A percentile compares a stretch with the other conserved stretches of the same genome.
phyloP scores from a whole-genome alignment of 2,329 filamentous ascomycete species.

The Neonectria hederae region DNA sequence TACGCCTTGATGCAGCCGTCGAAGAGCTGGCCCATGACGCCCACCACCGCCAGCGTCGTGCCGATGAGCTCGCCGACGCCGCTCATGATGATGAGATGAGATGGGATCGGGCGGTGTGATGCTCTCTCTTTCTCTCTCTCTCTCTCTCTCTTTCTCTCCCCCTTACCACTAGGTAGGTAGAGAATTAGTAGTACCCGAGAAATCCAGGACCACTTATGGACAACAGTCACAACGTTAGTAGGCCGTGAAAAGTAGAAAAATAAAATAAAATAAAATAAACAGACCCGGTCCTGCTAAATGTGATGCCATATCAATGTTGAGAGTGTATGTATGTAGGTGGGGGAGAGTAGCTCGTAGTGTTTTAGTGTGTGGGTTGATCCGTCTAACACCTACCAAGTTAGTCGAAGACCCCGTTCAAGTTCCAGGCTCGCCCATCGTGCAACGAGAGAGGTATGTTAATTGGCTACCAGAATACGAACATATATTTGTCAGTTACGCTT shows the following conservation, averaged over 20 bases:
- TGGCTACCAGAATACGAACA: neutral
- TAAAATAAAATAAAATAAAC: neutral
- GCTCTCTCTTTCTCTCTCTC: neutral
- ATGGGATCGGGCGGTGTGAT: neutral
- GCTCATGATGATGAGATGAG: slow-evolving; percentile 35
- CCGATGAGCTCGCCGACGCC: slow-evolving; percentile 51
- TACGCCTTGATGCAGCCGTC: slow-evolving; percentile 59
- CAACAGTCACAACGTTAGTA: no score
- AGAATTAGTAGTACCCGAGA: neutral
- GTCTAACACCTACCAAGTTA: slow-evolving; percentile 9
- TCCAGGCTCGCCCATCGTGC: neutral
- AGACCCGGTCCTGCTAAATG: neutral
- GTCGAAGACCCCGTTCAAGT: slow-evolving; percentile 1
- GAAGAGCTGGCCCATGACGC: slow-evolving; percentile 57
- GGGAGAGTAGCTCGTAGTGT: neutral
- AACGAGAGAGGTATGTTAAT: neutral
- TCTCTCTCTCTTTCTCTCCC: neutral
- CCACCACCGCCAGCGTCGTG: slow-evolving; percentile 55
- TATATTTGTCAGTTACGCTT: neutral
- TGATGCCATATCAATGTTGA: neutral
- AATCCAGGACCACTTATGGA: no score
- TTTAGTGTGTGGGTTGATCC: neutral
- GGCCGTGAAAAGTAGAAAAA: neutral
- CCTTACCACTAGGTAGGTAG: neutral
- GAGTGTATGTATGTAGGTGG: neutral